Conservation (phyloP, 768 basidiomycete species). For the Kwoniella sp. region DNA sequence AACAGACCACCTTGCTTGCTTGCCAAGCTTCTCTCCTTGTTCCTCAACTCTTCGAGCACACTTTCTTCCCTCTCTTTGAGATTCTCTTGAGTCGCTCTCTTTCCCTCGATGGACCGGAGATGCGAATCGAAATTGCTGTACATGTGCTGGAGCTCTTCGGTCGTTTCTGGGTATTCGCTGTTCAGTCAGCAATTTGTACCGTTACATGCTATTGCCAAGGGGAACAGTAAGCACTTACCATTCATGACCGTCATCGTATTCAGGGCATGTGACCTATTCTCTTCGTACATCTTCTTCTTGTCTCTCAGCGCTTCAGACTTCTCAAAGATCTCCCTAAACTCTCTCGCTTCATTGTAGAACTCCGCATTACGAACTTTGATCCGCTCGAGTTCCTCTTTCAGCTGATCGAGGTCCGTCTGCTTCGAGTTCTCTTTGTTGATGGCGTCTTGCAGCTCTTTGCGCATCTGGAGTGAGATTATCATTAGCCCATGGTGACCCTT, state of each 20-base stretch:
- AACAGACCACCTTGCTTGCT: constrained; percentile 64
- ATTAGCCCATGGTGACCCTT: not conserved
- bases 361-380: constrained; percentile 61
- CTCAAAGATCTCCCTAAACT: constrained; percentile 71
- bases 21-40: constrained; percentile 46
- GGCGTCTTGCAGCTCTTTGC: constrained; percentile 63
- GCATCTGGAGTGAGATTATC: constrained; percentile 29
- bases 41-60: constrained; percentile 42
- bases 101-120: constrained; percentile 32
- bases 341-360: constrained; percentile 79
- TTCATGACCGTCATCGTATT: constrained; percentile 69
- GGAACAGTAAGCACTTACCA: constrained; percentile 59
- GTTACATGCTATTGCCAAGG: not conserved
- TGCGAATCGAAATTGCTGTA: constrained; percentile 59
- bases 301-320: constrained; percentile 68
- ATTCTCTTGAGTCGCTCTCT: constrained; percentile 32
- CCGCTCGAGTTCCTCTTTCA: constrained; percentile 67
- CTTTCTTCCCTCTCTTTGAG: constrained; percentile 43
- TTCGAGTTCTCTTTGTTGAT: constrained; percentile 71
- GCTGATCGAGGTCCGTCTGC: constrained; percentile 72
- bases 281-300: constrained; percentile 66
- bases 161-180: constrained; percentile 60
- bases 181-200: constrained; percentile 9
- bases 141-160: constrained; percentile 66
- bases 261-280: constrained; percentile 67